A percentile compares a stretch with the other conserved stretches of the same genome.
Evolutionary conservation across 257 asterid species (phyloP).

Genomic region (Cruciata laevipes): DNA sequence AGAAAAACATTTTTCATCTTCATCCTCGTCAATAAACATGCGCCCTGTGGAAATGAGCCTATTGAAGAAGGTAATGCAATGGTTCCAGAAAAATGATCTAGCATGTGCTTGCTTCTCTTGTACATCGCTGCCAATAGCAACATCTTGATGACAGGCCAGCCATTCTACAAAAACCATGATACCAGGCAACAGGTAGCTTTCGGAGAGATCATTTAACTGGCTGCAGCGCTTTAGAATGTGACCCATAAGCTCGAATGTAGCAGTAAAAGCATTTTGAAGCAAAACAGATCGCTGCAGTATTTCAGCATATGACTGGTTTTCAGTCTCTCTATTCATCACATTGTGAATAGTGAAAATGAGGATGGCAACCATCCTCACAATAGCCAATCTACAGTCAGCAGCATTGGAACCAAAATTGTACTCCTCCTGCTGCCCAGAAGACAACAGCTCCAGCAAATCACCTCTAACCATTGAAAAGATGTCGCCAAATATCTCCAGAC

Average conservation of each 20-base stretch:
- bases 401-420: conserved; percentile 60
- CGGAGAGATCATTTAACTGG: conserved; percentile 68
- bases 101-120: conserved; percentile 72
- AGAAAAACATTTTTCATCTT: conserved; percentile 75
- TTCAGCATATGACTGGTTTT: conserved; percentile 83
- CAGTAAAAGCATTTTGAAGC: conserved; percentile 73
- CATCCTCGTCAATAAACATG: conserved; percentile 43
- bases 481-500: conserved; percentile 83
- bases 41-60: conserved; percentile 61
- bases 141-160: conserved; percentile 79
- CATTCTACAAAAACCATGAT: conserved; percentile 87
- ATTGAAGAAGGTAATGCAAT: conserved; percentile 55
- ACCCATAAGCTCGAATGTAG: conserved; percentile 77
- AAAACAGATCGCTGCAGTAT: conserved; percentile 85
- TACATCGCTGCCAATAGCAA: conserved; percentile 59
- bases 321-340: conserved; percentile 67
- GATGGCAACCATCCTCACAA: conserved; percentile 68
- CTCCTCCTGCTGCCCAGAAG: conserved; percentile 63
- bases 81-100: conserved; percentile 70
- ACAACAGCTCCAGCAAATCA: conserved; percentile 64
- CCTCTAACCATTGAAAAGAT: conserved; percentile 57
- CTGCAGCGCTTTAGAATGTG: conserved; percentile 63
- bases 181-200: conserved; percentile 80
- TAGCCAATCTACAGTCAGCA: conserved; percentile 57
- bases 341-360: conserved; percentile 80